Evolutionary conservation across 345 rosid genomes (phyloP).

Genomic region (Jatropha curcas): DNA sequence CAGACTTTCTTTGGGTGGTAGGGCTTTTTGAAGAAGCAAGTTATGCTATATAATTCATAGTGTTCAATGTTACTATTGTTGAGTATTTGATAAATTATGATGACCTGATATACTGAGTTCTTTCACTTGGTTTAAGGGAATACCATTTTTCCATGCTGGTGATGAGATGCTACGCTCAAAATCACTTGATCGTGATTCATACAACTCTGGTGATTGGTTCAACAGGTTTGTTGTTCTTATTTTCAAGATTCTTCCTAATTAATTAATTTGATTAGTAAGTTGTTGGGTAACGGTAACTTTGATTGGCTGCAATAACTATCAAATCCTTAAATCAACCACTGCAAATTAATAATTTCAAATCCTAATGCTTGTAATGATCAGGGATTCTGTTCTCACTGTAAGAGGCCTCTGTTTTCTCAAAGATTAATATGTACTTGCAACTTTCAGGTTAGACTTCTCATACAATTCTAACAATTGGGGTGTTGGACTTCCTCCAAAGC

Average conservation of each 20-base stretch:
- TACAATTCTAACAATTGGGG: constrained; percentile 88
- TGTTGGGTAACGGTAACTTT: constrained; percentile 1
- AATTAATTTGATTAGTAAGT: background rate
- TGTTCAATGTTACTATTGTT: background rate
- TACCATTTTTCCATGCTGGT: constrained; percentile 93
- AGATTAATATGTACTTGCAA: constrained; percentile 6
- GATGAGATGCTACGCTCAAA: constrained; percentile 96
- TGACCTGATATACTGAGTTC: background rate
- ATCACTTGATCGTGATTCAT: constrained; percentile 96
- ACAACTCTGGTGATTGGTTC: constrained; percentile 98
- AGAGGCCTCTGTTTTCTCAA: background rate
- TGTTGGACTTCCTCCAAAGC: constrained; percentile 89
- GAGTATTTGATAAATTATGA: background rate
- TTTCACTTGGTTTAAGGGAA: constrained; percentile 50
- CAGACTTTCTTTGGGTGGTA: background rate
- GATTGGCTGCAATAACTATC: background rate
- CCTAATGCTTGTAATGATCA: constrained; percentile 1
- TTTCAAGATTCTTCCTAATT: constrained; percentile 6
- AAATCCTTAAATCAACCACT: background rate
- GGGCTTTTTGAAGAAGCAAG: background rate
- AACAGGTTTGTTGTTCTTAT: constrained; percentile 56
- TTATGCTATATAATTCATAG: background rate
- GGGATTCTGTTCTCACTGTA: background rate
- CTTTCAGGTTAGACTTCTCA: constrained; percentile 77
- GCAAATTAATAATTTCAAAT: background rate